phyloP scores from a whole-genome alignment of 352 stramenopile species.

The Pythium coloratum region DNA sequence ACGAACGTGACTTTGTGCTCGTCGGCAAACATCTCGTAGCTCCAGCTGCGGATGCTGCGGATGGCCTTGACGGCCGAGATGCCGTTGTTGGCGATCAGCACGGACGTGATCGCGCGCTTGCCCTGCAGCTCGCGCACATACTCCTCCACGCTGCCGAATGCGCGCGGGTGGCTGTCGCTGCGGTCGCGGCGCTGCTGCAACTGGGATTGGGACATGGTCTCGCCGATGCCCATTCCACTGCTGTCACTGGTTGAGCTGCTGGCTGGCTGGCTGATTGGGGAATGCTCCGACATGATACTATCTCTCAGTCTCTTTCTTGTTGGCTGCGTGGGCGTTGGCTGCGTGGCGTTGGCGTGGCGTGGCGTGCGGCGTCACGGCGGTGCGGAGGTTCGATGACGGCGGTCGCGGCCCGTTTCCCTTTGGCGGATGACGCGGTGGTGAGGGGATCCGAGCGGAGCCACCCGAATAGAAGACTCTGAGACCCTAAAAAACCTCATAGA shows the following conservation, averaged over 20 bases:
- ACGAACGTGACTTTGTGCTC: slow-evolving; percentile 96
- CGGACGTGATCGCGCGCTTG: slow-evolving; percentile 91
- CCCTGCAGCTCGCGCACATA: slow-evolving; percentile 93
- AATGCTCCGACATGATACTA: slow-evolving; percentile 18
- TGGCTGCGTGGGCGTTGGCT: not conserved
- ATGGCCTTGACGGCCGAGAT: slow-evolving; percentile 99
- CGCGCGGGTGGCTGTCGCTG: slow-evolving; percentile 59
- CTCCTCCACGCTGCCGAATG: slow-evolving; percentile 89
- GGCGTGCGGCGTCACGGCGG: not conserved
- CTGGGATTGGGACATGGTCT: slow-evolving; percentile 2
- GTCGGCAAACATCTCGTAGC: slow-evolving; percentile 97
- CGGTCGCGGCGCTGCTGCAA: slow-evolving; percentile 33
- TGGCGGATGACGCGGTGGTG: slow-evolving; percentile 8
- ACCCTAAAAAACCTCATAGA: slow-evolving; percentile 14
- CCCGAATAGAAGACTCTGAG: slow-evolving; percentile 14
- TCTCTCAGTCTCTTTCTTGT: not conserved
- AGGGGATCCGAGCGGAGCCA: slow-evolving; percentile 1
- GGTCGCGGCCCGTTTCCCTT: not conserved
- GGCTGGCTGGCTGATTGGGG: slow-evolving; percentile 20
- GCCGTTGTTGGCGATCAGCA: slow-evolving; percentile 99
- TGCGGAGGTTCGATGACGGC: not conserved
- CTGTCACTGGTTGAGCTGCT: not conserved
- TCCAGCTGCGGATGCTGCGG: slow-evolving; percentile 97
- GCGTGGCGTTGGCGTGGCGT: not conserved
- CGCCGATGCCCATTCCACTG: slow-evolving; percentile 5